A percentile compares a stretch with the other conserved stretches of the same genome.
Conservation (phyloP, 352 stramenopile species). For the Pythium sukuiense region DNA sequence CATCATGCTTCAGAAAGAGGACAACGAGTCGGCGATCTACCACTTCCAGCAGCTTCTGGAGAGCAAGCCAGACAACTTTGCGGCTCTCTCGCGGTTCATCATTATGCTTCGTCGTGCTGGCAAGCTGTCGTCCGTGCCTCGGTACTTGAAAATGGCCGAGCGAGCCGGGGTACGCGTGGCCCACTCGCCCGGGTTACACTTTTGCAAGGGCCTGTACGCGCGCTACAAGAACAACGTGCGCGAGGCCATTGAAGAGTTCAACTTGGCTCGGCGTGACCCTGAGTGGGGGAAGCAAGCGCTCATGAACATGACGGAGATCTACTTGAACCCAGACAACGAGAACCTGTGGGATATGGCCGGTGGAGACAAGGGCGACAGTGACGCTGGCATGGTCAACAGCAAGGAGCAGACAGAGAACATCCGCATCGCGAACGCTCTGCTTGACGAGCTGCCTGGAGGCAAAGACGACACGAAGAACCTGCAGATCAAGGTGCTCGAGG, state of each 20-base stretch:
- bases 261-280: conserved; percentile 83
- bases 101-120: conserved; percentile 84
- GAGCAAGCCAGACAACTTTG: conserved; percentile 89
- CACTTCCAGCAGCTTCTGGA: conserved; percentile 90
- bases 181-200: conserved; percentile 85
- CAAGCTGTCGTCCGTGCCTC: conserved; percentile 66
- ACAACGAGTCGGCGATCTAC: conserved; percentile 87
- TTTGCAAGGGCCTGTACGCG: conserved; percentile 89
- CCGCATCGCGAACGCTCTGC: conserved; percentile 82
- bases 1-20: conserved; percentile 86
- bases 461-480: conserved; percentile 41
- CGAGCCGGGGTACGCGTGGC: conserved; percentile 58
- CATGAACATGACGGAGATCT: conserved; percentile 94
- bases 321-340: conserved; percentile 92
- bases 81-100: conserved; percentile 87
- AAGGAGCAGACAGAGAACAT: conserved; percentile 89
- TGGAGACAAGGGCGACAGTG: not conserved
- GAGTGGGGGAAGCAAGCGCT: conserved; percentile 88
- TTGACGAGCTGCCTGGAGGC: conserved; percentile 76
- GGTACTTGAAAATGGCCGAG: conserved; percentile 87
- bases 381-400: conserved; percentile 37
- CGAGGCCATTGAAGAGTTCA: conserved; percentile 91
- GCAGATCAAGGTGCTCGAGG: conserved; percentile 83
- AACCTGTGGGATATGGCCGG: conserved; percentile 84
- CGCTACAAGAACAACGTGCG: conserved; percentile 90